Percentiles rank a stretch among this genome's conserved stretches.
These are phyloP conservation scores for Globisporangium lucens DNA, from an alignment of 352 stramenopile species.

Conservation along the genomic window DNA sequence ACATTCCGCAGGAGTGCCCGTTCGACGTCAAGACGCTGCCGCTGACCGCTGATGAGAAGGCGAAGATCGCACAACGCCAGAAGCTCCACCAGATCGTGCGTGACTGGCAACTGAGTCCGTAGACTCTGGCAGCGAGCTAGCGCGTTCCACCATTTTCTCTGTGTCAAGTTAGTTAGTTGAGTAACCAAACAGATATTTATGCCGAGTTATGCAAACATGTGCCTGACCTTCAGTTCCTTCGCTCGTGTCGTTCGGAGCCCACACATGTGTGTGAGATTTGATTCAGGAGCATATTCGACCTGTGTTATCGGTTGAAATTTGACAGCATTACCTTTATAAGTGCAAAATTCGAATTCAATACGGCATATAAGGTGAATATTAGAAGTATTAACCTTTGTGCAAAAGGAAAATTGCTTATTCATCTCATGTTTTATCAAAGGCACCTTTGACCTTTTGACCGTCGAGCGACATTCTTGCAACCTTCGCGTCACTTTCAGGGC, in stretches of 20 bases:
- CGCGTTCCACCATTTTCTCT: not conserved
- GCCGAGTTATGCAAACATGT: not conserved
- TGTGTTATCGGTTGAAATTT: no score
- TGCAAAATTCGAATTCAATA: no score
- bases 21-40: slow-evolving; percentile 46
- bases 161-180: not conserved
- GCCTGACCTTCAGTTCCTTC: not conserved
- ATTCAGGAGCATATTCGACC: no score
- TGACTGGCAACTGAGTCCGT: slow-evolving; percentile 20
- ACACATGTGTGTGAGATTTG: no score
- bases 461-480: slow-evolving; percentile 9
- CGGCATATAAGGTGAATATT: no score
- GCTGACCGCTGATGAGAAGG: slow-evolving; percentile 35
- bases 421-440: no score
- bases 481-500: slow-evolving; percentile 20
- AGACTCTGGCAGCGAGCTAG: not conserved
- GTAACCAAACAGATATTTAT: not conserved
- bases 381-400: no score
- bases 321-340: no score
- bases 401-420: no score
- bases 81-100: slow-evolving; percentile 39
- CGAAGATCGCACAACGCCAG: slow-evolving; percentile 42
- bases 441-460: not conserved
- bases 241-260: no score
- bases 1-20: slow-evolving; percentile 48